Evolutionary conservation across 2,329 filamentous ascomycete genomes (phyloP), one percentile per base, ranked within the genome.

Genomic region (Gnomoniopsis smithogilvyi): DNA sequence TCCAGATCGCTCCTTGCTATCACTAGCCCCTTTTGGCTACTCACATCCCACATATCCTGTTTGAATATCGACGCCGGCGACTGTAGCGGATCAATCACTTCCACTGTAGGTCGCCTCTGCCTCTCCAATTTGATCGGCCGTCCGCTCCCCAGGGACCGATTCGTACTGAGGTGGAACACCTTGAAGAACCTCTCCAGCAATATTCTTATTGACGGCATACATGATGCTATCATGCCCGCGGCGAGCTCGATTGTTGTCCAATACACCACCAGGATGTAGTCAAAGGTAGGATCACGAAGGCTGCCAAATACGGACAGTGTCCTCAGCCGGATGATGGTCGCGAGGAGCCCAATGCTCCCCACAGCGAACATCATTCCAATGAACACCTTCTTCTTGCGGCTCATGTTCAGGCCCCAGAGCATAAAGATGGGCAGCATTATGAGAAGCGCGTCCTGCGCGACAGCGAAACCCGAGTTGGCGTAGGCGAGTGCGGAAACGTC

Each of bases 191-290:
- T 34, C 45, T 59, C 57, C 3, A 53, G 49, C 41, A 64, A 26
- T 7, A 53, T 64, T 8, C 62, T 52, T 19, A 64, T 26, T 12
- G 60, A 54, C 0, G 62, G 62, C 21, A 62, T 55, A 45, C 60
- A 64, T 19, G 60, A 53, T 6, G 43, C 61, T 19, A 62, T 53
- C 21, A 64, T 48, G 7, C 60, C 62, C 2, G 60, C 62, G 4
- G 60, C 21, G 21, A 64, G 60, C 52, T 64, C 62, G 10, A 60
- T 48, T 14, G 52, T 52, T 8, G 62, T 62, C 56, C 48, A 53
- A 14, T 62, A 62, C 14, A 59, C 56, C 12, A 62, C 34, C 24
- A 56, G 60, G 15, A 62, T 52, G 10, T 50, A 62, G 3, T 21
- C 22, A 52, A 49, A 62, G 14, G 52, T 54, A 12, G 56, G 56